phyloP scores from a whole-genome alignment of 768 basidiomycete species.

The Imleria badia region DNA sequence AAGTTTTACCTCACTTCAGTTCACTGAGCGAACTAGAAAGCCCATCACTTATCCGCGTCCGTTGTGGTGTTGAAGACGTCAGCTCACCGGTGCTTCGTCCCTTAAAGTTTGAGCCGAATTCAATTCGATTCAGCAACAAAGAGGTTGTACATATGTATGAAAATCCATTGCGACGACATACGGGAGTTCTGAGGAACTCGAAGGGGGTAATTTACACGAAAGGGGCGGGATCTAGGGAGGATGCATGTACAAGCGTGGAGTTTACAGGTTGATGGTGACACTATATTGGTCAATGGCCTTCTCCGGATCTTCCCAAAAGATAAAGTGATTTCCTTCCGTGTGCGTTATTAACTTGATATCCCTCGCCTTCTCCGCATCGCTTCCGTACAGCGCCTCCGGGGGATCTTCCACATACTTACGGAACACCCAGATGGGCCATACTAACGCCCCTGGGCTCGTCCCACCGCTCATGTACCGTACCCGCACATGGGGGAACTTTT shows the following conservation, averaged over 20 bases:
- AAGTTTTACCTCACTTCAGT: too few species aligned
- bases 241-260: neutral
- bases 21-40: too few species aligned
- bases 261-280: conserved; percentile 7
- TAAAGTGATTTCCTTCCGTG: conserved; percentile 24
- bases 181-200: too few species aligned
- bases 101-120: too few species aligned
- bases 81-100: too few species aligned
- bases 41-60: too few species aligned
- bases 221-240: too few species aligned
- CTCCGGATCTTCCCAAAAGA: conserved; percentile 26
- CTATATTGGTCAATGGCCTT: conserved; percentile 18
- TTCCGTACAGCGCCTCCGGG: conserved; percentile 7
- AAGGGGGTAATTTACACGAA: too few species aligned
- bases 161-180: too few species aligned
- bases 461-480: conserved; percentile 22
- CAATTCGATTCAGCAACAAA: too few species aligned
- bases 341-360: conserved; percentile 16
- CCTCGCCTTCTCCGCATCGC: conserved; percentile 18
- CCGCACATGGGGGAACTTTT: conserved; percentile 10
- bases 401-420: conserved; percentile 8
- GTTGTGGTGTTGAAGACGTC: too few species aligned
- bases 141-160: too few species aligned
- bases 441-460: conserved; percentile 1
- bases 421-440: conserved; percentile 15